These are phyloP conservation scores for Magnusiomyces ingens DNA, from an alignment of 1,139 yeast species.

Conservation along the genomic window DNA sequence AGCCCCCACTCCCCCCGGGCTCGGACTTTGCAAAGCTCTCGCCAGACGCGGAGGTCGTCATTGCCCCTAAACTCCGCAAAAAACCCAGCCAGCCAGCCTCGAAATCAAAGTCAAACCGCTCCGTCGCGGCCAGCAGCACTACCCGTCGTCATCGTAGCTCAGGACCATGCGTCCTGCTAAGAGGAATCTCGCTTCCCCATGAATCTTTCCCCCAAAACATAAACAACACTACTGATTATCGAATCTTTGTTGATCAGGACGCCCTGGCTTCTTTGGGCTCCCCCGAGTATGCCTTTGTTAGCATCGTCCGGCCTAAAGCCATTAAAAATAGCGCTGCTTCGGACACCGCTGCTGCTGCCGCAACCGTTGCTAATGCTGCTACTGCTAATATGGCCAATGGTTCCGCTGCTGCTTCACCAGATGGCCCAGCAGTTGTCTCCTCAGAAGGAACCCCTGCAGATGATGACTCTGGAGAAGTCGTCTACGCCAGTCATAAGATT, in stretches of 20 bases:
- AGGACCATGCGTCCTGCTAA: constrained; percentile 40
- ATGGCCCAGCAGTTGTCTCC: constrained; percentile 8
- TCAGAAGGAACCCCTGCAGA: constrained; percentile 19
- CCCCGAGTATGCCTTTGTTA: constrained; percentile 50
- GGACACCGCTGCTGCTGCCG: constrained; percentile 28
- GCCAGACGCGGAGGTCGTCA: constrained; percentile 70
- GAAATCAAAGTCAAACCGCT: constrained; percentile 19
- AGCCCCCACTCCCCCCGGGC: constrained; percentile 34
- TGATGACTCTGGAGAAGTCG: constrained; percentile 12
- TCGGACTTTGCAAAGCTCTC: constrained; percentile 50
- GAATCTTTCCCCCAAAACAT: constrained; percentile 8
- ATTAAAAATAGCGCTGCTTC: constrained; percentile 10
- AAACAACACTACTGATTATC: constrained; percentile 28
- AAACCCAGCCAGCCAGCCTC: constrained; percentile 18
- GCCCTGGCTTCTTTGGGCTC: constrained; percentile 33
- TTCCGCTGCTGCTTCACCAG: constrained; percentile 38
- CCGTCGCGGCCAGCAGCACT: constrained; percentile 22
- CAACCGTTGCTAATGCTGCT: constrained; percentile 2
- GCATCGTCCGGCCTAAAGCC: constrained; percentile 38
- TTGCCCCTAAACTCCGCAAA: constrained; percentile 66
- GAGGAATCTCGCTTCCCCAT: constrained; percentile 57
- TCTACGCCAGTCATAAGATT: constrained; percentile 37
- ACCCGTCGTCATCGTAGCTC: constrained; percentile 14
- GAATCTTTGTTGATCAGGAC: constrained; percentile 41
- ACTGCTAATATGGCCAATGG: not conserved